A percentile compares a stretch with the other conserved stretches of the same genome.
Conservation (phyloP, 1,284 basidiomycete genomes). For the Mycena sp. region DNA sequence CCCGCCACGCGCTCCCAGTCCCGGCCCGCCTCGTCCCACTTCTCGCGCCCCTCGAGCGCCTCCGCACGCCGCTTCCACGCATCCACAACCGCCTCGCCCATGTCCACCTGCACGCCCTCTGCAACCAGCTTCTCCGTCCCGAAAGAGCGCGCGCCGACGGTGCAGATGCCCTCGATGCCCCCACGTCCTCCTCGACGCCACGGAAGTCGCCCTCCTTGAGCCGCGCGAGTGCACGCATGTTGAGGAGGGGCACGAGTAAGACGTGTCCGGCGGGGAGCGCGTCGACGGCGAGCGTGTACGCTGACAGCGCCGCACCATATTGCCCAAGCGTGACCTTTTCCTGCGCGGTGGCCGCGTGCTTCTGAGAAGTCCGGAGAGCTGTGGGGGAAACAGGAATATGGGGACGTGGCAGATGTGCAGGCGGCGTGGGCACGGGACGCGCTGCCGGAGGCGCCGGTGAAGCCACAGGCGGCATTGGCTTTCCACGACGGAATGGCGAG, state of each 20-base stretch:
- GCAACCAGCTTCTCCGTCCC: slow-evolving; percentile 55
- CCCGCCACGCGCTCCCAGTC: slow-evolving; percentile 85
- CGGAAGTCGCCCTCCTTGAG: slow-evolving; percentile 84
- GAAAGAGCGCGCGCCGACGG: slow-evolving; percentile 57
- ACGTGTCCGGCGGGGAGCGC: slow-evolving; percentile 77
- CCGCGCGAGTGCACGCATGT: slow-evolving; percentile 88
- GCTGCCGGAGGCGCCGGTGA: slow-evolving; percentile 29
- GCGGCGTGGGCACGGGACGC: slow-evolving; percentile 25
- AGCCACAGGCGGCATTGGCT: slow-evolving; percentile 42
- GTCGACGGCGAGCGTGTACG: slow-evolving; percentile 80
- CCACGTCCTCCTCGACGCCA: slow-evolving; percentile 77
- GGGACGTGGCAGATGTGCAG: slow-evolving; percentile 35
- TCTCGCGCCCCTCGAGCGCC: slow-evolving; percentile 88
- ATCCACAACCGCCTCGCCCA: slow-evolving; percentile 84
- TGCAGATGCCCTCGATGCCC: slow-evolving; percentile 49
- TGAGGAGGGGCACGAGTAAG: slow-evolving; percentile 81
- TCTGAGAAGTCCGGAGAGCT: slow-evolving; percentile 40
- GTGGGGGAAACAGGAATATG: slow-evolving; percentile 42
- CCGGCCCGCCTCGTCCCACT: slow-evolving; percentile 83
- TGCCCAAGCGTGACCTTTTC: slow-evolving; percentile 92
- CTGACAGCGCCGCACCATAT: slow-evolving; percentile 82
- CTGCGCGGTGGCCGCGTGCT: slow-evolving; percentile 23
- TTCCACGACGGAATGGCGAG: slow-evolving; percentile 64
- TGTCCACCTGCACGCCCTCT: slow-evolving; percentile 64
- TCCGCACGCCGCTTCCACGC: slow-evolving; percentile 87